A percentile compares a stretch with the other conserved stretches of the same genome.
Evolutionary conservation across 2,329 filamentous ascomycete species (phyloP).

Genomic region (Penicillium corylophilum): DNA sequence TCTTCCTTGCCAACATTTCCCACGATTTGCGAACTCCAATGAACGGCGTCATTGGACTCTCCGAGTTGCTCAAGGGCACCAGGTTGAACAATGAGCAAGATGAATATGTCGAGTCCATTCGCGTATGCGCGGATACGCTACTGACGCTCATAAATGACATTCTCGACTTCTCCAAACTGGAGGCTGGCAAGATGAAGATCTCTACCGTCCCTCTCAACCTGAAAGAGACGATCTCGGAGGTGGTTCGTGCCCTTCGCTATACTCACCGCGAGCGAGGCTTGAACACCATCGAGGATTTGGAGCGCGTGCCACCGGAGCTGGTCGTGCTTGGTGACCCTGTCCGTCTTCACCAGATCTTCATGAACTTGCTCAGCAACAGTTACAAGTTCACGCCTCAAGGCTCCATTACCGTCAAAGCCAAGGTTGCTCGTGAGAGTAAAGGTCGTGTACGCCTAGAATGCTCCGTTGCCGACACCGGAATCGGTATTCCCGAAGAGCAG

Average conservation of each 20-base stretch:
- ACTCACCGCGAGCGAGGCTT: slow-evolving; percentile 62
- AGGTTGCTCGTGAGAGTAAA: slow-evolving; percentile 67
- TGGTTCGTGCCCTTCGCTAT: slow-evolving; percentile 62
- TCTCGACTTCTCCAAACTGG: slow-evolving; percentile 81
- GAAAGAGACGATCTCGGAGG: slow-evolving; percentile 64
- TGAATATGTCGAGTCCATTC: slow-evolving; percentile 62
- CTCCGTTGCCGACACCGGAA: slow-evolving; percentile 85
- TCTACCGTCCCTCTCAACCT: slow-evolving; percentile 82
- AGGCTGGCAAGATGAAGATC: slow-evolving; percentile 82
- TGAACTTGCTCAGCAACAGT: slow-evolving; percentile 86
- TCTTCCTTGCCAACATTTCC: slow-evolving; percentile 94
- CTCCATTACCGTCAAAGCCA: slow-evolving; percentile 78
- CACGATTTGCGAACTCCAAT: slow-evolving; percentile 89
- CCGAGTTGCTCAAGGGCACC: slow-evolving; percentile 61
- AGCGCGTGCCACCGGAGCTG: slow-evolving; percentile 55
- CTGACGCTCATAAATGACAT: slow-evolving; percentile 91
- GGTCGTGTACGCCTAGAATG: slow-evolving; percentile 74
- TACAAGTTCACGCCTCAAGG: slow-evolving; percentile 91
- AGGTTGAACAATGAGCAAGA: slow-evolving; percentile 58
- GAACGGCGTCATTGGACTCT: slow-evolving; percentile 86
- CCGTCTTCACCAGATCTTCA: slow-evolving; percentile 72
- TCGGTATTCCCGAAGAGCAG: slow-evolving; percentile 76
- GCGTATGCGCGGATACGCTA: slow-evolving; percentile 69
- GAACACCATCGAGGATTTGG: slow-evolving; percentile 64
- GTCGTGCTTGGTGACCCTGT: slow-evolving; percentile 84